phyloP scores from a whole-genome alignment of 305 asterid species.

The Solanum hybrid region DNA sequence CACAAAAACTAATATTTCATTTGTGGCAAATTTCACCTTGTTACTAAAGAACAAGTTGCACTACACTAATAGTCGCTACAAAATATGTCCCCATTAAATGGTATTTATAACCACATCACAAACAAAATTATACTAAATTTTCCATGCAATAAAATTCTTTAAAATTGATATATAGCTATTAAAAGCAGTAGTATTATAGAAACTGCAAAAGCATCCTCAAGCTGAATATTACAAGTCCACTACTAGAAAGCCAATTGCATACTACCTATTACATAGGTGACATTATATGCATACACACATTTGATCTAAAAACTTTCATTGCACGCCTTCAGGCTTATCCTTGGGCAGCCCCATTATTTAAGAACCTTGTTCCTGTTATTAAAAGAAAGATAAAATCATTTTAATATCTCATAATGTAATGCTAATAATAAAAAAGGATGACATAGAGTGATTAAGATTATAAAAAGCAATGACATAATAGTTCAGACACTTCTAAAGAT shows the following conservation, averaged over 20 bases:
- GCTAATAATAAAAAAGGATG: neutral
- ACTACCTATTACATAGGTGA: neutral
- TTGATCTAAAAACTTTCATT: neutral
- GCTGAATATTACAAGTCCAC: neutral
- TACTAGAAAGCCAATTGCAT: neutral
- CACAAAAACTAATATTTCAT: no score
- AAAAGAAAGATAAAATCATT: neutral
- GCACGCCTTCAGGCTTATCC: neutral
- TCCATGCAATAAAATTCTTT: neutral
- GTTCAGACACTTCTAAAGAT: neutral
- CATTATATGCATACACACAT: neutral
- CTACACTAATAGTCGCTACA: no score
- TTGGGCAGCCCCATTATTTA: neutral
- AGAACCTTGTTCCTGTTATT: neutral
- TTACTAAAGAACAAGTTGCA: no score
- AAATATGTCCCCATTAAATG: no score
- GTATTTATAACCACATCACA: no score
- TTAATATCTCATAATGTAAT: neutral
- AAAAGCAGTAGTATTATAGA: neutral
- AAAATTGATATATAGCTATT: no score
- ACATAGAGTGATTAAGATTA: neutral
- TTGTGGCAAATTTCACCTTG: no score
- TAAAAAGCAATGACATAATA: no score
- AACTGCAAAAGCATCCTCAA: neutral
- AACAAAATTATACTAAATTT: no score